These are phyloP conservation scores for Penstemon barbatus DNA, from an alignment of 257 asterid species.

Conservation along the genomic window DNA sequence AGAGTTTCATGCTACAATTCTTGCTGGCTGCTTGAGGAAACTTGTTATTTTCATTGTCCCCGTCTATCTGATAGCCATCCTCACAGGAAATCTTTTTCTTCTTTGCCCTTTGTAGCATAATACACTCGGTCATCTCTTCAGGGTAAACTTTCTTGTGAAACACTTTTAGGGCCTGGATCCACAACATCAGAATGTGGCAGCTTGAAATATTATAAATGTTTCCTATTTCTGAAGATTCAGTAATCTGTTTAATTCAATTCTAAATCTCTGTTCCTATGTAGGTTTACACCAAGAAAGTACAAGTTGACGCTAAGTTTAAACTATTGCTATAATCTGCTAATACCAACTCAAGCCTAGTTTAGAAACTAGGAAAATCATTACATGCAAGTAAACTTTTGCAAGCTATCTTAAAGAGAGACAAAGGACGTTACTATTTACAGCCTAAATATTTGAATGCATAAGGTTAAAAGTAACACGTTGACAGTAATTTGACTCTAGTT, in stretches of 20 bases:
- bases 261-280: slow-evolving; percentile 9
- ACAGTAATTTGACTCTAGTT: slow-evolving; percentile 21
- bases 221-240: background rate
- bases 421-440: background rate
- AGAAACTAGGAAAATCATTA: background rate
- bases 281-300: slow-evolving; percentile 14
- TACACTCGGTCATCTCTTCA: slow-evolving; percentile 35
- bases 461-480: slow-evolving; percentile 11
- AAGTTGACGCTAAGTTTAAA: slow-evolving; percentile 4
- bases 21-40: slow-evolving; percentile 28
- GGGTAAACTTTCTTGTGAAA: slow-evolving; percentile 51
- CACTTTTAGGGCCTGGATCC: slow-evolving; percentile 49
- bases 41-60: slow-evolving; percentile 30
- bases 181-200: slow-evolving; percentile 9
- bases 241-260: slow-evolving; percentile 26
- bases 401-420: slow-evolving; percentile 11
- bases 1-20: slow-evolving; percentile 25
- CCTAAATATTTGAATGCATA: slow-evolving; percentile 14
- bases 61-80: slow-evolving; percentile 26
- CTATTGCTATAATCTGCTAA: background rate
- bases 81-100: slow-evolving; percentile 30
- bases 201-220: background rate
- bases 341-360: slow-evolving; percentile 10
- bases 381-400: slow-evolving; percentile 10
- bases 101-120: slow-evolving; percentile 29